A percentile compares a stretch with the other conserved stretches of the same genome.
Conservation (phyloP, 495 filamentous ascomycete genomes). For the Bathelium albidoporum region DNA sequence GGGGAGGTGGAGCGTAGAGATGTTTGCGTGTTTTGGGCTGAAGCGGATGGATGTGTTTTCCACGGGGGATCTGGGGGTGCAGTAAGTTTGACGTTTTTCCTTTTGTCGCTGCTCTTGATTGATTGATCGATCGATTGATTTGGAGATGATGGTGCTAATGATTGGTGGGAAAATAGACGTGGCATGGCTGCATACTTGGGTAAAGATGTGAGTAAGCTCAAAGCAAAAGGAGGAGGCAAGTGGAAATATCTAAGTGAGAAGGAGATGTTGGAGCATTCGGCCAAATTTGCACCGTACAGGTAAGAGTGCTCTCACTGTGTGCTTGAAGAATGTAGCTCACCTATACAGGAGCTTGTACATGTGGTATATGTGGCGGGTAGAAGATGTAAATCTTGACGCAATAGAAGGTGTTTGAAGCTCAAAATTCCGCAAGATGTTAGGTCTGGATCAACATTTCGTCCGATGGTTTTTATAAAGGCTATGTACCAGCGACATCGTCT, state of each 20-base stretch:
- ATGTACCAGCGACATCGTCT: too few relatives aligned
- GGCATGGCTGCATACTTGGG: constrained; percentile 87
- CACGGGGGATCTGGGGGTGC: constrained; percentile 85
- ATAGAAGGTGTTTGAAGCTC: not conserved
- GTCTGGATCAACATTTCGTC: not conserved
- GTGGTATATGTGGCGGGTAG: constrained; percentile 91
- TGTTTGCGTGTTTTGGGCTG: constrained; percentile 88
- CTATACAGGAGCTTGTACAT: constrained; percentile 55
- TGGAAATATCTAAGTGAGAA: constrained; percentile 95
- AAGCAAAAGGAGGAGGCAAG: constrained; percentile 72
- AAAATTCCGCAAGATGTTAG: not conserved
- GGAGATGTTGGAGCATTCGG: constrained; percentile 79
- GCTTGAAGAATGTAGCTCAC: constrained; percentile 9
- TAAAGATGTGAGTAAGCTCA: constrained; percentile 70
- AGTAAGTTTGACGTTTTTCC: constrained; percentile 40
- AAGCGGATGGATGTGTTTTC: constrained; percentile 92
- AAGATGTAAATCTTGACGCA: constrained; percentile 31
- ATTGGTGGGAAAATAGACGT: constrained; percentile 36
- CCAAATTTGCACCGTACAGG: constrained; percentile 76
- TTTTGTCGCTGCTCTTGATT: not conserved
- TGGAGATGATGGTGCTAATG: constrained; percentile 2
- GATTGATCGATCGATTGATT: too few relatives aligned
- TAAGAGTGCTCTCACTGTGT: constrained; percentile 32
- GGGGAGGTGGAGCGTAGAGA: constrained; percentile 87
- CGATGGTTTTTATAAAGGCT: not conserved